Percentiles rank a stretch among this genome's conserved stretches.
phyloP scores from a whole-genome alignment of 2,329 filamentous ascomycete species.

The Triangularia verruculosa region DNA sequence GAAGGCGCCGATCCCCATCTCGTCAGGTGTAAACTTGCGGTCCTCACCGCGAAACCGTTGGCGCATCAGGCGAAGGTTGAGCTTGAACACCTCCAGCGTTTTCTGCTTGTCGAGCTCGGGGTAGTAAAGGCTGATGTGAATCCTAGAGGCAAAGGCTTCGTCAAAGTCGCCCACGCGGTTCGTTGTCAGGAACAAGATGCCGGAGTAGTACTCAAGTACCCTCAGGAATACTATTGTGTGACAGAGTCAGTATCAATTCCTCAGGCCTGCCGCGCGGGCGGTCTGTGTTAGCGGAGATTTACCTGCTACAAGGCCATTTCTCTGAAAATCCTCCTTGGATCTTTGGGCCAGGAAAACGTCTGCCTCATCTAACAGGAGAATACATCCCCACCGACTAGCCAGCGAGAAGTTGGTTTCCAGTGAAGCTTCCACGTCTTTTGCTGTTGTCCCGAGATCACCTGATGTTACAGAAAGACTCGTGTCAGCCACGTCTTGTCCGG shows the following conservation, averaged over 20 bases:
- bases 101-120: conserved; percentile 27
- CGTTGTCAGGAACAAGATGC: conserved; percentile 29
- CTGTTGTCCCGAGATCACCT: conserved; percentile 22
- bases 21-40: too few species aligned
- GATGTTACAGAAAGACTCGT: too few species aligned
- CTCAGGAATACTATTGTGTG: conserved; percentile 29
- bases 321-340: conserved; percentile 17
- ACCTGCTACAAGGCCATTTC: conserved; percentile 29
- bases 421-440: conserved; percentile 17
- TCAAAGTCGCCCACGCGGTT: conserved; percentile 37
- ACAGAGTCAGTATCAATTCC: neutral
- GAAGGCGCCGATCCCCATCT: too few species aligned
- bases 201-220: conserved; percentile 28
- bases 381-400: conserved; percentile 20
- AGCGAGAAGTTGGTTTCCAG: conserved; percentile 21
- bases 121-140: conserved; percentile 22
- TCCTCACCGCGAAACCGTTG: too few species aligned
- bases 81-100: conserved; percentile 30
- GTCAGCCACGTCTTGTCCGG: too few species aligned
- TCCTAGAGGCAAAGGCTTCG: conserved; percentile 30
- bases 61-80: conserved; percentile 30
- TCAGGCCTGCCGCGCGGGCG: too few species aligned
- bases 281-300: conserved; percentile 12
- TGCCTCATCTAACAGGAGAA: conserved; percentile 28
- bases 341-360: conserved; percentile 28